Evolutionary conservation across 2,329 filamentous ascomycete species (phyloP).

Genomic region (Fusarium drepaniforme): DNA sequence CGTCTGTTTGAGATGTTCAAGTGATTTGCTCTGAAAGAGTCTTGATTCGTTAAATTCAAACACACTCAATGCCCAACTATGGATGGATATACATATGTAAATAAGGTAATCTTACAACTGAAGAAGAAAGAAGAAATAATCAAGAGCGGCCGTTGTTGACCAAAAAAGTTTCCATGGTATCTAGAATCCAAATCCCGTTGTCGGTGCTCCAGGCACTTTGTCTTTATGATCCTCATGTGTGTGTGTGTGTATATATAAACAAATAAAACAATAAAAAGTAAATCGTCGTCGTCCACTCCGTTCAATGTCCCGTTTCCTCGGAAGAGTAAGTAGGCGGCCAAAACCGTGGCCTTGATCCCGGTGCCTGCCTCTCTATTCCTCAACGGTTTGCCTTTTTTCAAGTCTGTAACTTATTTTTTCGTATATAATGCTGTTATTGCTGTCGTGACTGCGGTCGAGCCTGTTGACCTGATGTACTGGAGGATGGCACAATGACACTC

Average conservation of each 20-base stretch:
- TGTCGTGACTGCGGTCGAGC: conserved; percentile 22
- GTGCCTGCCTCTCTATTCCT: background rate
- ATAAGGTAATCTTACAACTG: conserved; percentile 21
- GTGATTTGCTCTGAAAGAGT: background rate
- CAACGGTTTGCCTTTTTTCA: background rate
- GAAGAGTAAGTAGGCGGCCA: conserved; percentile 2
- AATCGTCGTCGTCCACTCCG: conserved; percentile 2
- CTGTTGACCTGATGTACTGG: conserved; percentile 21
- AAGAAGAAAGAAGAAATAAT: conserved; percentile 7
- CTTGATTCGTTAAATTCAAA: background rate
- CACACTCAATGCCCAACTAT: conserved; percentile 15
- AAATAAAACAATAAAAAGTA: conserved; percentile 19
- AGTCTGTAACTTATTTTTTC: background rate
- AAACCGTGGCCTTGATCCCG: conserved; percentile 19
- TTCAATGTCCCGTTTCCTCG: conserved; percentile 16
- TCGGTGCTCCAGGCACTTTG: conserved; percentile 34
- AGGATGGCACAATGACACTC: conserved; percentile 65
- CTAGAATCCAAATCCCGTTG: conserved; percentile 35
- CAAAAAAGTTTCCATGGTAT: conserved; percentile 37
- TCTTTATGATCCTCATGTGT: conserved; percentile 26
- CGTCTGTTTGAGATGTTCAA: background rate
- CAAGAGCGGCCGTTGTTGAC: conserved; percentile 17
- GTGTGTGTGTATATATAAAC: conserved; percentile 4
- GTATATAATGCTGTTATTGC: conserved; percentile 4
- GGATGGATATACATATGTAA: conserved; percentile 2